Conservation (phyloP, 768 basidiomycete genomes). For the Agaricus bisporus region DNA sequence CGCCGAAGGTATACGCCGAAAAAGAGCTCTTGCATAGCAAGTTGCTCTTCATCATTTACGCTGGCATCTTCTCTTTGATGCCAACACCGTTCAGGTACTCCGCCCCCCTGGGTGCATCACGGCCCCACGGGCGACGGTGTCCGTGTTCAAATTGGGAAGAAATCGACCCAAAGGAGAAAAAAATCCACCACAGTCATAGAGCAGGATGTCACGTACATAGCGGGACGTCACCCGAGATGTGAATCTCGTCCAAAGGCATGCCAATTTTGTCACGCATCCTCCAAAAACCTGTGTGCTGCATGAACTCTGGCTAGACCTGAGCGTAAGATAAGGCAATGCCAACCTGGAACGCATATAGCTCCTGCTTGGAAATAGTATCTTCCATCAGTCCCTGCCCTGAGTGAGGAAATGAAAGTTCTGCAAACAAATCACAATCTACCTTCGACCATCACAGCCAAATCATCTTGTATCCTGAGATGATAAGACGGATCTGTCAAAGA, state of each 20-base stretch:
- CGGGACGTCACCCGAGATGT: slow-evolving; percentile 63
- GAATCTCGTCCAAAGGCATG: slow-evolving; percentile 65
- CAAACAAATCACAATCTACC: slow-evolving; percentile 23
- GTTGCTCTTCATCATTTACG: not conserved
- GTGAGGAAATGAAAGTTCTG: not conserved
- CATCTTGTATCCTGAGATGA: slow-evolving; percentile 43
- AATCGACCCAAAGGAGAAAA: slow-evolving; percentile 2
- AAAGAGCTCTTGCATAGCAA: too few relatives aligned
- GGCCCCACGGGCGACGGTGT: not conserved
- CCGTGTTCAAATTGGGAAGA: not conserved
- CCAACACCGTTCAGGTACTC: not conserved
- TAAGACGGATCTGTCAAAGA: not conserved
- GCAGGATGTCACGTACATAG: slow-evolving; percentile 43
- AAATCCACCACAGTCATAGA: not conserved
- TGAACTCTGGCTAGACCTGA: not conserved
- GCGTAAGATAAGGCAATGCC: slow-evolving; percentile 17
- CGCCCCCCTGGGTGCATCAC: not conserved
- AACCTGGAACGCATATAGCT: slow-evolving; percentile 59
- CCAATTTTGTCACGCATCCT: slow-evolving; percentile 74
- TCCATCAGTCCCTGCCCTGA: slow-evolving; percentile 49
- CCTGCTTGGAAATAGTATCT: slow-evolving; percentile 73
- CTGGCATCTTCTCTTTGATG: slow-evolving; percentile 5
- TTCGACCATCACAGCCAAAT: slow-evolving; percentile 56
- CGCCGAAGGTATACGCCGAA: too few relatives aligned
- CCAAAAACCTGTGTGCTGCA: slow-evolving; percentile 54